Evolutionary conservation across 2,329 filamentous ascomycete species (phyloP).

Genomic region (Albifimbria verrucaria): DNA sequence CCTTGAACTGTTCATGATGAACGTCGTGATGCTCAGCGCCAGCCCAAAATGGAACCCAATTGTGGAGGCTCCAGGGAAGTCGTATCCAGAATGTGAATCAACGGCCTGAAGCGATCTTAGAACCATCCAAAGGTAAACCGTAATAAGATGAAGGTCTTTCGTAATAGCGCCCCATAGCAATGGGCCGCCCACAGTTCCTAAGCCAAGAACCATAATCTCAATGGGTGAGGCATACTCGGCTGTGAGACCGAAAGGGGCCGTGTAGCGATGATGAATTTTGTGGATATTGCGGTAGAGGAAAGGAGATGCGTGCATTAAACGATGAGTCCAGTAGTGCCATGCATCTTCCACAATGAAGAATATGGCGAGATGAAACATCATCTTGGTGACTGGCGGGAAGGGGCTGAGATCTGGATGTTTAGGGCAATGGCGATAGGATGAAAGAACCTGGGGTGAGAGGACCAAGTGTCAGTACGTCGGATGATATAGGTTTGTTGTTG

Average conservation of each 20-base stretch:
- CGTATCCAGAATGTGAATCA: constrained; percentile 95
- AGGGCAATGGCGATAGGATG: constrained; percentile 93
- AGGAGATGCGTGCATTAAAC: constrained; percentile 86
- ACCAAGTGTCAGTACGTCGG: neutral
- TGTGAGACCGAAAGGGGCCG: constrained; percentile 91
- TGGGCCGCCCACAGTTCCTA: constrained; percentile 79
- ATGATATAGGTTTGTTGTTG: neutral
- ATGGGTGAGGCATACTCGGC: constrained; percentile 98
- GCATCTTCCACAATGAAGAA: constrained; percentile 96
- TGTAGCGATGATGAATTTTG: constrained; percentile 99
- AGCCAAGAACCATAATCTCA: constrained; percentile 90
- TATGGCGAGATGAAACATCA: constrained; percentile 85
- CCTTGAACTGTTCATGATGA: constrained; percentile 97
- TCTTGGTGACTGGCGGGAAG: constrained; percentile 85
- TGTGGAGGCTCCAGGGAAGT: constrained; percentile 94
- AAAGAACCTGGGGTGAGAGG: constrained; percentile 60
- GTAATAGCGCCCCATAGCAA: constrained; percentile 82
- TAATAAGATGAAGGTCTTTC: constrained; percentile 86
- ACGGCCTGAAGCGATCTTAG: constrained; percentile 95
- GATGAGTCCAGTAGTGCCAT: constrained; percentile 98
- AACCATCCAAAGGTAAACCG: constrained; percentile 97
- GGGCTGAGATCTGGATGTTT: constrained; percentile 82
- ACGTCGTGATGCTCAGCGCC: constrained; percentile 95
- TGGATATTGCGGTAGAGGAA: constrained; percentile 89
- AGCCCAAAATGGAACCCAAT: constrained; percentile 97